A percentile compares a stretch with the other conserved stretches of the same genome.
Conservation (phyloP, 1,284 basidiomycete species). For the Fomitopsis pinicola region DNA sequence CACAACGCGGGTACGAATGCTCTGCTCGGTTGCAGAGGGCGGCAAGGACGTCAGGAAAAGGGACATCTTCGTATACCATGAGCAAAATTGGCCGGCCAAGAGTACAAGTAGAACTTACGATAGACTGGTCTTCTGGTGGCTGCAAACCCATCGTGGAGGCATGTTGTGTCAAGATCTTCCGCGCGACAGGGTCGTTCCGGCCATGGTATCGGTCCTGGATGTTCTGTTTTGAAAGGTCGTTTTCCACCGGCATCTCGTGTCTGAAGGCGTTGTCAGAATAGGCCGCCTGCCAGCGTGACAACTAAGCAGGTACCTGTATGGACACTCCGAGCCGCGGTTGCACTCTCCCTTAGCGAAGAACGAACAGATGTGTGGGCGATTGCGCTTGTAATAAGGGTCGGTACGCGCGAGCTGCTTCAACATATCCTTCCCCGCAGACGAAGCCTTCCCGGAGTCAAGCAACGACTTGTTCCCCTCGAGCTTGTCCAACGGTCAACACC, state of each 20-base stretch:
- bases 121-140: conserved; percentile 82
- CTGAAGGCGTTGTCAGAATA: conserved; percentile 30
- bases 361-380: conserved; percentile 90
- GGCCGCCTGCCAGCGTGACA: not conserved
- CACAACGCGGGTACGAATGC: conserved; percentile 74
- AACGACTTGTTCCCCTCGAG: conserved; percentile 65
- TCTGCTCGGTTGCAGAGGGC: conserved; percentile 65
- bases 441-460: conserved; percentile 65
- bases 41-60: conserved; percentile 89
- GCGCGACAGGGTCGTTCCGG: conserved; percentile 85
- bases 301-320: conserved; percentile 60
- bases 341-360: conserved; percentile 97
- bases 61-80: conserved; percentile 60
- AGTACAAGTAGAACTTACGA: conserved; percentile 52
- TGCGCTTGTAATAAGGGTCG: conserved; percentile 96
- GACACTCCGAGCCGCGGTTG: conserved; percentile 87
- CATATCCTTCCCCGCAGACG: conserved; percentile 90
- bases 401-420: conserved; percentile 90
- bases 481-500: conserved; percentile 29
- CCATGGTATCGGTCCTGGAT: conserved; percentile 93
- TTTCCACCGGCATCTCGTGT: conserved; percentile 86
- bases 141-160: conserved; percentile 79
- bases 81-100: conserved; percentile 7
- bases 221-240: conserved; percentile 85
- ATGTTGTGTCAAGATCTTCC: conserved; percentile 75